These are phyloP conservation scores for Lactarius hatsudake DNA, from an alignment of 768 basidiomycete species.

Conservation along the genomic window DNA sequence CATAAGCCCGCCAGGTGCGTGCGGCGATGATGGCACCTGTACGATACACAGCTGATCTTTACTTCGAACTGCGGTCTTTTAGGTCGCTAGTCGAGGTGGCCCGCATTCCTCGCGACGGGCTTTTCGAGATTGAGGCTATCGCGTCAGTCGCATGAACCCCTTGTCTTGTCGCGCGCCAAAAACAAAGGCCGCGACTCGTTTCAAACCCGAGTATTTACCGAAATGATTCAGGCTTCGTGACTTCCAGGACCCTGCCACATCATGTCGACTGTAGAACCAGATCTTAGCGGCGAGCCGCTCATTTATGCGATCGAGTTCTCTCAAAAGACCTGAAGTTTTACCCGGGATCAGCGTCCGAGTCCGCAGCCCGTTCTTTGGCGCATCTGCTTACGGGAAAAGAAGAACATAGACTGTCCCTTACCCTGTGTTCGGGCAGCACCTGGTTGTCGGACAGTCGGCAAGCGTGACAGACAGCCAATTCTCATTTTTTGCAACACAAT, in stretches of 20 bases:
- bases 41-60: neutral
- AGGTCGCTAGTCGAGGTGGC: constrained; percentile 83
- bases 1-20: constrained; percentile 81
- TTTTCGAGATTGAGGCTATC: constrained; percentile 91
- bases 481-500: too few relatives aligned
- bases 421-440: too few relatives aligned
- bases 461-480: too few relatives aligned
- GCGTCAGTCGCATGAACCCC: constrained; percentile 37
- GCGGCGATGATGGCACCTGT: too few relatives aligned
- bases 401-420: too few relatives aligned
- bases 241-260: neutral
- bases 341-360: neutral
- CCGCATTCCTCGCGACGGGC: constrained; percentile 84
- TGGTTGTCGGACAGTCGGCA: too few relatives aligned
- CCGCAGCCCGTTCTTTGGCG: too few relatives aligned
- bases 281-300: neutral
- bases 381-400: too few relatives aligned
- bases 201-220: neutral
- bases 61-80: neutral
- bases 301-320: neutral
- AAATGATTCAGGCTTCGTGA: neutral
- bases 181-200: neutral
- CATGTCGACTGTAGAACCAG: neutral
- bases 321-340: neutral
- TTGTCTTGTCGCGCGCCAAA: neutral